Evolutionary conservation across 176 grass and related monocot species (phyloP), one percentile per base, ranked within the genome.

Genomic region (Chrysopogon serrulatus): DNA sequence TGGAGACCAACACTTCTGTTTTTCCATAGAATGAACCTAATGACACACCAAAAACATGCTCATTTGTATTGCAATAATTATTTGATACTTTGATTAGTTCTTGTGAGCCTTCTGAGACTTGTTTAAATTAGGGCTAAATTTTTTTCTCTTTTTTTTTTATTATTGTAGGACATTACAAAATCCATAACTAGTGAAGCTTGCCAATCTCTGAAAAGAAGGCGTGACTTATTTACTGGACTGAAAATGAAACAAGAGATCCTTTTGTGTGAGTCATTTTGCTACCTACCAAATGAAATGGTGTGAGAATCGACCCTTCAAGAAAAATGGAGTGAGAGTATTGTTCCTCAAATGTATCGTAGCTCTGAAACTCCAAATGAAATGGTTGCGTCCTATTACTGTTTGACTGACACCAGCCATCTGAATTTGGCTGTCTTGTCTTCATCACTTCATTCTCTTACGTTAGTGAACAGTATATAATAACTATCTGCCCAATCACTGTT

Each of bases 201-300:
- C 81, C 90, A 93, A 74, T 92, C 89, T 81, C 74, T 98, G 69
- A 96, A 95, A 88, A 93, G 42, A 90, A 95, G 89, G 65, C 96
- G 85, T 39, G 91, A 98, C 81, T 76, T 94, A 54, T 98, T 98
- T 87, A 60, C 91, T 95, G 91, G 91, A 36, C 77, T 98, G 75
- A 98, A 92, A 90, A 69, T 98, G 34, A 95, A 96, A 85, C 96
- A 94, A 88, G 96, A 96, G 82, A 84, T 99, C 83, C 91, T 99
- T 89, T 83, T 99, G 77, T 99, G 93, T 96, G 89, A 96, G 96
- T 86, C 54, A 41, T 59, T 80, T 82, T 6, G 4, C 39, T 78
- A 37, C 28, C 64, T 68, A 35, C 8, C 34, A 59, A 79, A 74
- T 51, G 15, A 66, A 40, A 19, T 24, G 21, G 6, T 78, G 10